Evolutionary conservation across 2,329 filamentous ascomycete species (phyloP), one percentile per base, ranked within the genome.

Genomic region (Trichoderma koningii): DNA sequence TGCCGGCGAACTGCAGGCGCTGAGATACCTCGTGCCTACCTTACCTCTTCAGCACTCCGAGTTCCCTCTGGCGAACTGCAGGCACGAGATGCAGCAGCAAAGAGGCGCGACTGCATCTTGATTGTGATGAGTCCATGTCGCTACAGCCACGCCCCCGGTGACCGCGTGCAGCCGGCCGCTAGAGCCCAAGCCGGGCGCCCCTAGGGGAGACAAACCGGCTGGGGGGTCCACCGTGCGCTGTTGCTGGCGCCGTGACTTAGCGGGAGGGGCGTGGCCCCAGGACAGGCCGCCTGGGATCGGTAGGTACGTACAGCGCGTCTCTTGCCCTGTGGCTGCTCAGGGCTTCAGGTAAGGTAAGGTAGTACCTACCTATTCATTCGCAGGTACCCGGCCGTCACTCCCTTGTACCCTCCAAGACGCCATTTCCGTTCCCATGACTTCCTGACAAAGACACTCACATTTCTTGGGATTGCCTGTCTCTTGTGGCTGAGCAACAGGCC

Each of bases 111-210:
- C 44, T 51, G 21, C 21, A 23, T 23, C 7, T 9, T 45, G 19
- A 28, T 41, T 63, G 60, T 68, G 52, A 55, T 60, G 55, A 55
- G 65, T 61, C 45, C 30, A 34, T 26, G 30, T 47, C 30, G 56
- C 66, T 65, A 67, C 38, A 53, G 21, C 41, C 63, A 65, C 63
- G 56, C 55, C 63, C 56, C 50, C 19, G 51, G 34, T 30, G 34
- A 38, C 34, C 34, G 52, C 53, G 51, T 51, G 52, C 52, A 64
- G 62, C 62, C 62, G 34, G 34, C 34, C 47, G 28, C 50, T 41
- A 53, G 45, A 63, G 26, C 50, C 62, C 45, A 57, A 64, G 62
- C 45, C 62, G 52, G 53, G 59, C 59, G 59, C 59, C 59, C 45
- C 59, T 30, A 26, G 19, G 44, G 26, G 23, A 30, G 30, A 44